Conservation (phyloP, 805 yeast genomes). For the Clavispora asparagi region DNA sequence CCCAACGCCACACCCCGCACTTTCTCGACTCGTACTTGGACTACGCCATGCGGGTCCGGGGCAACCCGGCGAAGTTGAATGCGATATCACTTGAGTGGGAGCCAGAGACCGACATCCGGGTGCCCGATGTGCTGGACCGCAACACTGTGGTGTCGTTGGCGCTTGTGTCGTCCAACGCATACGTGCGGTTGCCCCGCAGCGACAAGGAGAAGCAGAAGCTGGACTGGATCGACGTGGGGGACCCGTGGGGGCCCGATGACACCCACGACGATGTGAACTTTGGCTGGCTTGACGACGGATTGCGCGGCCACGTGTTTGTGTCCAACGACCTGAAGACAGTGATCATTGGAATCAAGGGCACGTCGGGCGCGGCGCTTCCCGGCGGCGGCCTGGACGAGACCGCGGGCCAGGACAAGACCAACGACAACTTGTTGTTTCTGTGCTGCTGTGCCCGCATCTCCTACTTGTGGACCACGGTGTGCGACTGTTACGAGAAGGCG, state of each 20-base stretch:
- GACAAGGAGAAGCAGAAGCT: constrained; percentile 45
- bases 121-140: constrained; percentile 75
- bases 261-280: constrained; percentile 50
- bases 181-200: constrained; percentile 66
- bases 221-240: constrained; percentile 80
- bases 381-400: constrained; percentile 59
- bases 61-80: constrained; percentile 30
- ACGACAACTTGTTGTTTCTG: constrained; percentile 84
- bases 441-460: constrained; percentile 95
- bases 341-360: constrained; percentile 83
- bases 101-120: constrained; percentile 41
- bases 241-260: constrained; percentile 48
- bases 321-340: constrained; percentile 52
- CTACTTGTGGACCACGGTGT: constrained; percentile 89
- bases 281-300: constrained; percentile 85
- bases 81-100: constrained; percentile 60
- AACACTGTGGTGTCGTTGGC: constrained; percentile 75
- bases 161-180: constrained; percentile 85
- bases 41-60: constrained; percentile 44
- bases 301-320: constrained; percentile 87
- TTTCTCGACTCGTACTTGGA: constrained; percentile 62
- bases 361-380: constrained; percentile 69
- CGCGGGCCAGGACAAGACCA: constrained; percentile 70
- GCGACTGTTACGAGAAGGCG: constrained; percentile 83
- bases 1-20: constrained; percentile 46